A percentile compares a stretch with the other conserved stretches of the same genome.
These are phyloP conservation scores for Trichosanthes truncata DNA, from an alignment of 306 rosid species.

Conservation along the genomic window DNA sequence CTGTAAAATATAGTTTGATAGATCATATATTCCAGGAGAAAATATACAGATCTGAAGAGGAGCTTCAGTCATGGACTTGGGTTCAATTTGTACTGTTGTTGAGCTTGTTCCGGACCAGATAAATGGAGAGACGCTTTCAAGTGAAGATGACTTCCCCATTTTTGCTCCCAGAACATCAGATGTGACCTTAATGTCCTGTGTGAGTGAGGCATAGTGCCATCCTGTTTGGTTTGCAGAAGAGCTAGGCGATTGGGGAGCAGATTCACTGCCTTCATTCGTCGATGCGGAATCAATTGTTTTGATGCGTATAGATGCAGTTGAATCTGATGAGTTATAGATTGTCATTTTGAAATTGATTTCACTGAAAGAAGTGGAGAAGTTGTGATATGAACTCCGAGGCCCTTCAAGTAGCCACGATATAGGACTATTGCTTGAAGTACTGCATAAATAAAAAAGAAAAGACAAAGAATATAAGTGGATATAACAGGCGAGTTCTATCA, in stretches of 20 bases:
- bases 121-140: slow-evolving; percentile 51
- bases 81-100: slow-evolving; percentile 44
- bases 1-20: slow-evolving; percentile 65
- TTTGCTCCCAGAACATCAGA: slow-evolving; percentile 36
- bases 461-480: background rate
- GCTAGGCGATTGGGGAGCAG: slow-evolving; percentile 6
- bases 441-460: slow-evolving; percentile 14
- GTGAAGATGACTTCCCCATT: slow-evolving; percentile 26
- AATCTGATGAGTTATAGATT: slow-evolving; percentile 54
- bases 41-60: slow-evolving; percentile 84
- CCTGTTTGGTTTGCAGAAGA: slow-evolving; percentile 53
- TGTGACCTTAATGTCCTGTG: slow-evolving; percentile 45
- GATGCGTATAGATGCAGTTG: slow-evolving; percentile 42
- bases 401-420: slow-evolving; percentile 84
- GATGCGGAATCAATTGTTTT: slow-evolving; percentile 37
- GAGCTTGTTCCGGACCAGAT: slow-evolving; percentile 92
- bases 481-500: background rate
- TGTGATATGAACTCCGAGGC: slow-evolving; percentile 58
- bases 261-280: slow-evolving; percentile 21
- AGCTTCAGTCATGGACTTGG: slow-evolving; percentile 48
- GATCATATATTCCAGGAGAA: slow-evolving; percentile 73
- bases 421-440: slow-evolving; percentile 64
- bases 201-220: slow-evolving; percentile 64
- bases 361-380: slow-evolving; percentile 60
- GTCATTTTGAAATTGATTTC: slow-evolving; percentile 70